Evolutionary conservation across 306 rosid genomes (phyloP).

Genomic region (Quercus parvula): DNA sequence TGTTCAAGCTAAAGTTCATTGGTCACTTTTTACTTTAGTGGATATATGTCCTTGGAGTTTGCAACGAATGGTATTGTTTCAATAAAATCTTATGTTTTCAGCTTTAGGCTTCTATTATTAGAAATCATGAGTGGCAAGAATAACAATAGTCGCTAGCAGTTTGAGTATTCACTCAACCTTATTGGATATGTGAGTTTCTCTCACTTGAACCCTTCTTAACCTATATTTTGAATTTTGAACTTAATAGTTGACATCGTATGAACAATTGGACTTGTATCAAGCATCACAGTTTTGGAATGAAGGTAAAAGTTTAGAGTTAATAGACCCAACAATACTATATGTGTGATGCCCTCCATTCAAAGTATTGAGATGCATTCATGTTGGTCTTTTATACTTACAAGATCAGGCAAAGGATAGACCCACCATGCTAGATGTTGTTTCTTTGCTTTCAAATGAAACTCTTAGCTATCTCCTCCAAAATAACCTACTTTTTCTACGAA

Average conservation of each 20-base stretch:
- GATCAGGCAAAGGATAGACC: no score
- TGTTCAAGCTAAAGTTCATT: background rate
- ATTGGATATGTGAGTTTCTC: constrained; percentile 14
- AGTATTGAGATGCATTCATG: no score
- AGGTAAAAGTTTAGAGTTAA: no score
- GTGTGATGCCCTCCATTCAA: no score
- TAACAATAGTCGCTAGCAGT: background rate
- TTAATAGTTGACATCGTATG: background rate
- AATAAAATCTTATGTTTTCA: constrained; percentile 16
- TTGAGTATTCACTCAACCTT: background rate
- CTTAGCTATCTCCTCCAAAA: no score
- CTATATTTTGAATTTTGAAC: background rate
- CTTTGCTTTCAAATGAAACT: no score
- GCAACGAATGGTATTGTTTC: constrained; percentile 17
- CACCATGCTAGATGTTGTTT: no score
- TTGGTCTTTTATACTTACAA: no score
- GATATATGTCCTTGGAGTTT: background rate
- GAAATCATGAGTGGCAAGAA: constrained; percentile 16
- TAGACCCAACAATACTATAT: no score
- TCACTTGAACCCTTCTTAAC: no score
- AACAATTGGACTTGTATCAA: background rate
- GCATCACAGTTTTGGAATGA: constrained; percentile 11
- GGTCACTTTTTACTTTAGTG: background rate
- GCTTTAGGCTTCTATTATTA: constrained; percentile 4
- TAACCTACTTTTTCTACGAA: no score